Evolutionary conservation across 345 rosid genomes (phyloP).

Genomic region (Brassica juncea): DNA sequence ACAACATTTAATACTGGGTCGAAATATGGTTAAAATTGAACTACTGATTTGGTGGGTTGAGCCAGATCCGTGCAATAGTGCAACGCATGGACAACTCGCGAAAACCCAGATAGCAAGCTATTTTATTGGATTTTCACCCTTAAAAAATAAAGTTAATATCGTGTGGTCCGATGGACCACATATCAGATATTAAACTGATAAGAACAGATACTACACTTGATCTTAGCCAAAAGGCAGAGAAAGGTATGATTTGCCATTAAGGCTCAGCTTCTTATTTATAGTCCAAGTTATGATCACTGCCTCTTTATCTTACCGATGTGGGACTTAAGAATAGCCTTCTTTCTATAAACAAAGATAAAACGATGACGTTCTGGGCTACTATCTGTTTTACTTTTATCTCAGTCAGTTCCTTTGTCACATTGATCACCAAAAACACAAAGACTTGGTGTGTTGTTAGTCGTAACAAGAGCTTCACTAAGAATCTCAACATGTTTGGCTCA

Average conservation of each 20-base stretch:
- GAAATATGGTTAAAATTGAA: no score
- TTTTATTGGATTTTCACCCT: constrained; percentile 1
- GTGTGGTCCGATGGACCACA: neutral
- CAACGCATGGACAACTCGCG: neutral
- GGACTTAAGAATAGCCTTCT: neutral
- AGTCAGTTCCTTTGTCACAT: no score
- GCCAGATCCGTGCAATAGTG: neutral
- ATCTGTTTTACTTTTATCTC: no score
- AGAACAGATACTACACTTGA: constrained; percentile 68
- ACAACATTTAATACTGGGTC: no score
- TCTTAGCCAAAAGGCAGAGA: constrained; percentile 78
- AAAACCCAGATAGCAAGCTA: constrained; percentile 34
- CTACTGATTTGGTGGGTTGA: no score
- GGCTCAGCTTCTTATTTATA: neutral
- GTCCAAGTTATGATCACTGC: neutral
- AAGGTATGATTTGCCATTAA: constrained; percentile 42
- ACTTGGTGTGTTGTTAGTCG: no score
- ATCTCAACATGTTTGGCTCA: neutral
- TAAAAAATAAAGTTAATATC: constrained; percentile 37
- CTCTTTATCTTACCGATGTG: neutral
- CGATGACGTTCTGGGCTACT: no score
- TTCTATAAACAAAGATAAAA: no score
- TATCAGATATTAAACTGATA: constrained; percentile 68
- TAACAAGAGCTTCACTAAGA: neutral
- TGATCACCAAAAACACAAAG: no score